These are phyloP conservation scores for Hortiboletus flavorubellus DNA, from an alignment of 768 basidiomycete species.

Conservation along the genomic window DNA sequence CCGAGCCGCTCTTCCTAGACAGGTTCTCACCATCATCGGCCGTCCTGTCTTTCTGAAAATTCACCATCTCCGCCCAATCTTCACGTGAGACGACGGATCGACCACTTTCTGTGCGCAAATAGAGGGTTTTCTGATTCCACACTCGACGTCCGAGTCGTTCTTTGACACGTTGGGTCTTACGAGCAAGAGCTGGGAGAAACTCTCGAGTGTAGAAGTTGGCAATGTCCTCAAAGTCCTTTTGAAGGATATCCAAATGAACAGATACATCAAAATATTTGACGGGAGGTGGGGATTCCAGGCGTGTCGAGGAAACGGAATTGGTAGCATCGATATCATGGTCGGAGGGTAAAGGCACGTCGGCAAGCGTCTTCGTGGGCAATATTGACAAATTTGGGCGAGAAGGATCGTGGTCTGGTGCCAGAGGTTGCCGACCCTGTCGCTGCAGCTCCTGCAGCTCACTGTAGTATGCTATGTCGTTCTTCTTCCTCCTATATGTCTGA, in stretches of 20 bases:
- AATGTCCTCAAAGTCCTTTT: conserved; percentile 52
- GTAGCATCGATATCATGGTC: not conserved
- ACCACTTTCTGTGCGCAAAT: conserved; percentile 32
- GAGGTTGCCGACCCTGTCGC: conserved; percentile 20
- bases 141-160: conserved; percentile 78
- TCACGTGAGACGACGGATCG: conserved; percentile 40
- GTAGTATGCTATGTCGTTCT: conserved; percentile 44
- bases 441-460: conserved; percentile 28
- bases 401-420: conserved; percentile 22
- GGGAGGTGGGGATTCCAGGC: conserved; percentile 16
- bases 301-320: conserved; percentile 29
- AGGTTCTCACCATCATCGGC: conserved; percentile 1
- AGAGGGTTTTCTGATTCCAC: conserved; percentile 59
- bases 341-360: not conserved
- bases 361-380: not conserved
- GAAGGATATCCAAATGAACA: conserved; percentile 54
- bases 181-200: conserved; percentile 44
- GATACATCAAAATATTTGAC: conserved; percentile 44
- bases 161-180: conserved; percentile 61
- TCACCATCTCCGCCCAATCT: conserved; percentile 50
- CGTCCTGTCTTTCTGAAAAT: conserved; percentile 34
- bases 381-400: conserved; percentile 4
- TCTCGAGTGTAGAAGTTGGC: conserved; percentile 36
- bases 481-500: conserved; percentile 47
- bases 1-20: not conserved